Evolutionary conservation across 192 early-diverging fungal species (phyloP).

Genomic region (Rhizophagus clarus): DNA sequence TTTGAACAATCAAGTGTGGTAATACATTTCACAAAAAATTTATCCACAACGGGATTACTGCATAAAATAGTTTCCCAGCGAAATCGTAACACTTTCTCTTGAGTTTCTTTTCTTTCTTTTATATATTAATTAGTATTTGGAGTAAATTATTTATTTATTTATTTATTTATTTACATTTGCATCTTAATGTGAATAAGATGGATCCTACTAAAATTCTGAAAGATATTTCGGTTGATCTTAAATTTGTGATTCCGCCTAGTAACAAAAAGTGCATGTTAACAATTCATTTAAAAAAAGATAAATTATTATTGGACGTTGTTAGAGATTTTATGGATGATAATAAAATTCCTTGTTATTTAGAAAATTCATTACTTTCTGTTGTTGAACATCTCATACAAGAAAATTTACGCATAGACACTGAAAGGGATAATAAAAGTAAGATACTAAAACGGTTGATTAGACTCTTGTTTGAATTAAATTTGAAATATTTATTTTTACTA

Average conservation of each 20-base stretch:
- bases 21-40: background rate
- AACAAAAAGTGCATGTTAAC: slow-evolving; percentile 10
- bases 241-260: slow-evolving; percentile 11
- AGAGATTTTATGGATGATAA: slow-evolving; percentile 44
- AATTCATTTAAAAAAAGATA: slow-evolving; percentile 39
- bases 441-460: background rate
- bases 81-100: background rate
- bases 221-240: slow-evolving; percentile 22
- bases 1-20: background rate
- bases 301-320: slow-evolving; percentile 49
- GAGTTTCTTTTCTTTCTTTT: background rate
- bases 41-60: background rate
- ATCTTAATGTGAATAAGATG: background rate
- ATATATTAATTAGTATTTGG: background rate
- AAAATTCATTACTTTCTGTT: slow-evolving; percentile 48
- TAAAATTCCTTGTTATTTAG: slow-evolving; percentile 49
- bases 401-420: slow-evolving; percentile 34
- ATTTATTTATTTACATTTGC: background rate
- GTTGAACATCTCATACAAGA: slow-evolving; percentile 41
- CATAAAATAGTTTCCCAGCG: background rate
- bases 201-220: slow-evolving; percentile 23
- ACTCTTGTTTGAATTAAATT: background rate
- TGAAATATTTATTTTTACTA: too few relatives aligned
- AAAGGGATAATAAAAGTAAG: slow-evolving; percentile 29
- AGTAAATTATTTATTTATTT: background rate